These are phyloP conservation scores for Ensete glaucum DNA, from an alignment of 176 grass and related monocot species.

Conservation along the genomic window DNA sequence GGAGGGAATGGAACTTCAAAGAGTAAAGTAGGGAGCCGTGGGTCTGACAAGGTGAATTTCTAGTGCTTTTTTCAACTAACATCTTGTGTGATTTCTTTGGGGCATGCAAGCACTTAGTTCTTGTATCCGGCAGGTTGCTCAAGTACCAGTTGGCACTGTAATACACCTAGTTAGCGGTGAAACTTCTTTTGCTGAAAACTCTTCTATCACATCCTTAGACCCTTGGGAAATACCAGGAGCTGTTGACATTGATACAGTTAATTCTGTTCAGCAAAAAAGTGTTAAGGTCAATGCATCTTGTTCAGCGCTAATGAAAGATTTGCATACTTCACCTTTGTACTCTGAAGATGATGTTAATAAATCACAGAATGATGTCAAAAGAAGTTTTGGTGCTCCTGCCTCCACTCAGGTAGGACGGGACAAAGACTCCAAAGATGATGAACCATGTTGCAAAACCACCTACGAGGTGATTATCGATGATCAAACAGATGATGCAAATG, in stretches of 20 bases:
- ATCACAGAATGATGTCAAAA: not conserved
- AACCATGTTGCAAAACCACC: not conserved
- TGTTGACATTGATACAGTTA: conserved; percentile 19
- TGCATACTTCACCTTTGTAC: not conserved
- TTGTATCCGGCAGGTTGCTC: conserved; percentile 38
- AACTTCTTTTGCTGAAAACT: conserved; percentile 32
- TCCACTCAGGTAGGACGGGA: conserved; percentile 1
- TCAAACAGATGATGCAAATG: not conserved
- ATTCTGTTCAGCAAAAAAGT: conserved; percentile 9
- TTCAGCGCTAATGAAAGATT: conserved; percentile 3
- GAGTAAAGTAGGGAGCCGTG: conserved; percentile 60
- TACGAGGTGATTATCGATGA: conserved; percentile 10
- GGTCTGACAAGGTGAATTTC: conserved; percentile 49
- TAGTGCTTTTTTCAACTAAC: not conserved
- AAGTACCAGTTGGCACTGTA: conserved; percentile 82
- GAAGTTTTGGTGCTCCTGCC: not conserved
- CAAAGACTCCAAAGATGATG: not conserved
- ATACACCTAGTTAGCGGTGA: conserved; percentile 79
- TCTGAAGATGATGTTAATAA: not conserved
- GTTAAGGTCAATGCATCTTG: not conserved
- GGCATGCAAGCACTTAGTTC: conserved; percentile 1
- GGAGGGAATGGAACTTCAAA: conserved; percentile 60
- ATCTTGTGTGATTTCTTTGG: not conserved
- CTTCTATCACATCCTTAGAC: conserved; percentile 33
- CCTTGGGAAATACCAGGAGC: conserved; percentile 64